Conservation (phyloP, 2,329 filamentous ascomycete species). For the Simplicillium sp. region DNA sequence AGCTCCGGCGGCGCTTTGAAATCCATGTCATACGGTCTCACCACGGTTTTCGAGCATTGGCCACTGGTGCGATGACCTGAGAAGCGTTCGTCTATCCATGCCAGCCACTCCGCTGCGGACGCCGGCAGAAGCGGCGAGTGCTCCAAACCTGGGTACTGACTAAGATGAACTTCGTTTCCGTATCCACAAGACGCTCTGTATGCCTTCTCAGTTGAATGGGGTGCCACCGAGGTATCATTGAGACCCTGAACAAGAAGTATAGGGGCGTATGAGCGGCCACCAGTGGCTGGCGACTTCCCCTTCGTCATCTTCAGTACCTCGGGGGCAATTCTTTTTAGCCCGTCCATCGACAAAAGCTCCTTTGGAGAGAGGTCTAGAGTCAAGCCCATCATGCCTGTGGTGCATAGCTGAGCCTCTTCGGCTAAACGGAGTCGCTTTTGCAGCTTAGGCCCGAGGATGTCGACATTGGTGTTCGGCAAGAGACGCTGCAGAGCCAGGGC, state of each 20-base stretch:
- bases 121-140: no score
- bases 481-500: slow-evolving; percentile 1
- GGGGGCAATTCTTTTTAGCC: no score
- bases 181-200: slow-evolving; percentile 1
- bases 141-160: no score
- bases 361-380: neutral
- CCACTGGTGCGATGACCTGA: no score
- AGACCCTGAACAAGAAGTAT: slow-evolving; percentile 7
- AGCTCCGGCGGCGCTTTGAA: no score
- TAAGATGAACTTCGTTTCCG: slow-evolving; percentile 8
- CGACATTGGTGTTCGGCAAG: neutral
- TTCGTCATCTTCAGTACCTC: slow-evolving; percentile 6
- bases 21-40: no score
- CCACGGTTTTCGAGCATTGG: no score
- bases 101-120: no score
- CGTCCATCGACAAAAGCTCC: neutral
- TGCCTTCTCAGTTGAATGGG: slow-evolving; percentile 2
- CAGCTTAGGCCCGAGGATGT: slow-evolving; percentile 1
- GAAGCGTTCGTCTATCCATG: no score
- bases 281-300: slow-evolving; percentile 1
- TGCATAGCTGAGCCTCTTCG: slow-evolving; percentile 5
- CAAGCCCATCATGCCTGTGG: slow-evolving; percentile 5
- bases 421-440: slow-evolving; percentile 3
- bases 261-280: slow-evolving; percentile 5
- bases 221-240: slow-evolving; percentile 6